Evolutionary conservation across 176 grass and related monocot genomes (phyloP).

Genomic region (Aegilops sharonensis): DNA sequence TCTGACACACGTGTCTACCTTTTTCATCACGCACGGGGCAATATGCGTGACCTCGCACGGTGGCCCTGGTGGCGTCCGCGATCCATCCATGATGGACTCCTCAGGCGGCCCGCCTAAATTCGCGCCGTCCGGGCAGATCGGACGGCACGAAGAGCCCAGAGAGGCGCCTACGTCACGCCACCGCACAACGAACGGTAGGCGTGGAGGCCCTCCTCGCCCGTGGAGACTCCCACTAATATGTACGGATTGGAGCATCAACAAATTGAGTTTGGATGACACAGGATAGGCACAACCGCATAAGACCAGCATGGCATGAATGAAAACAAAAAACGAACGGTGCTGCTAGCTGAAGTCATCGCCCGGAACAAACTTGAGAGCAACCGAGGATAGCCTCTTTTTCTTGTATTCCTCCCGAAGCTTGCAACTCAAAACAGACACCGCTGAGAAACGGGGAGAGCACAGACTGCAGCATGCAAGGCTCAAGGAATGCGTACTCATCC

Average conservation of each 20-base stretch:
- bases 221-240: no score
- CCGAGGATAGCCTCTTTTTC: slow-evolving; percentile 3
- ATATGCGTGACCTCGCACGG: no score
- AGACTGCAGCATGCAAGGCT: slow-evolving; percentile 27
- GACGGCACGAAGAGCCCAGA: no score
- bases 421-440: not conserved
- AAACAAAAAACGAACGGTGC: not conserved
- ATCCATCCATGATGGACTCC: no score
- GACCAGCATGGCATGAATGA: not conserved
- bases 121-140: no score
- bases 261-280: not conserved
- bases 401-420: not conserved
- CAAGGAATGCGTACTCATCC: slow-evolving; percentile 1
- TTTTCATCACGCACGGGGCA: no score
- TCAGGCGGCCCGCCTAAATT: no score
- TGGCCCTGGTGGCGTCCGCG: no score
- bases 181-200: no score
- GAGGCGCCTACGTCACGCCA: no score
- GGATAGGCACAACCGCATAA: slow-evolving; percentile 11
- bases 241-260: not conserved
- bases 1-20: no score
- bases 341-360: not conserved
- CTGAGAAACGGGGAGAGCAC: not conserved
- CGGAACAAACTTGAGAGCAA: not conserved
- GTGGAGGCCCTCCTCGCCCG: no score